Percentiles rank a stretch among this genome's conserved stretches.
Conservation (phyloP, 2,329 filamentous ascomycete genomes). For the Paramyrothecium roridum region DNA sequence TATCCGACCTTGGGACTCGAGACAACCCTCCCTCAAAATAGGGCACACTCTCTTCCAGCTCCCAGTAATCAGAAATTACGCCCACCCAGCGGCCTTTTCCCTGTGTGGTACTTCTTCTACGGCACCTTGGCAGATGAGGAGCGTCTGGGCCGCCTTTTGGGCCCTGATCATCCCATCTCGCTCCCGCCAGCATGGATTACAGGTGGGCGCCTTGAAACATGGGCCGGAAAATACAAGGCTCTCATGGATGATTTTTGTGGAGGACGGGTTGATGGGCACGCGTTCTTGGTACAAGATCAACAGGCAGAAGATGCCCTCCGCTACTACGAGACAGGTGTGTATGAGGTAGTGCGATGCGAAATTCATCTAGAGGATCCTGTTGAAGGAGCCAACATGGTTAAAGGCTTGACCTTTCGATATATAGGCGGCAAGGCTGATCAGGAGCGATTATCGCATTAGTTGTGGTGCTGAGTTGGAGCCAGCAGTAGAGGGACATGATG, state of each 20-base stretch:
- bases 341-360: not conserved
- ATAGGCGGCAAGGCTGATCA: not conserved
- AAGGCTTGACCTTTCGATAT: not conserved
- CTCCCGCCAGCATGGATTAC: conserved; percentile 21
- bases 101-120: conserved; percentile 41
- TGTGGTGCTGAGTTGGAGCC: not conserved
- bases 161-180: conserved; percentile 18
- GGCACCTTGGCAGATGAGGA: conserved; percentile 28
- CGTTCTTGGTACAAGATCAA: not conserved
- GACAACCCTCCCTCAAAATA: conserved; percentile 12
- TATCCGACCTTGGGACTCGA: conserved; percentile 14
- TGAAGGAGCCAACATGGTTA: not conserved
- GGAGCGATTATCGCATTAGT: not conserved
- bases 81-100: conserved; percentile 14
- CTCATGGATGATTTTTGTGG: conserved; percentile 24
- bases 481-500: not conserved
- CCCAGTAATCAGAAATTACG: conserved; percentile 8
- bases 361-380: not conserved
- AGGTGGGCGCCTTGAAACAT: conserved; percentile 26
- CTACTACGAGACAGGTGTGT: not conserved
- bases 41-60: conserved; percentile 10
- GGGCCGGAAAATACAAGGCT: conserved; percentile 35
- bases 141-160: conserved; percentile 26
- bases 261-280: conserved; percentile 3
- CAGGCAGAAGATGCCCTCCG: not conserved